Evolutionary conservation across 2,329 filamentous ascomycete species (phyloP), one percentile per base, ranked within the genome.

Genomic region (Parastagonospora avenae): DNA sequence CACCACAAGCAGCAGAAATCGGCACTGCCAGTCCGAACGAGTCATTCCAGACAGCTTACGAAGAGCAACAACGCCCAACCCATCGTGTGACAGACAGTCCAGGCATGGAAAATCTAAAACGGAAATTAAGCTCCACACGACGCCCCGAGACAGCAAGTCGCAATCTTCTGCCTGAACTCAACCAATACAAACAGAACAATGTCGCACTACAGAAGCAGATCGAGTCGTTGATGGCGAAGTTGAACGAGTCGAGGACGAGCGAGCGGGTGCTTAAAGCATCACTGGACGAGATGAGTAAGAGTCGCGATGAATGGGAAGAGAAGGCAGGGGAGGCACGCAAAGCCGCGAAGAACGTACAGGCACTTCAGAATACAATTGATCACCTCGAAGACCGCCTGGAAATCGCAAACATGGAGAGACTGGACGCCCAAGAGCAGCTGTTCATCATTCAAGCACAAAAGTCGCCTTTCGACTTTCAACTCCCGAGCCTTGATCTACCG

Each of bases 371-470:
- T 41, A 71, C 68, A 0, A 65, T 74, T 7, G 66, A 70, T 12
- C 66, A 74, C 42, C 63, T 78, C 5, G 74, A 77, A 42, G 67
- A 63, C 14, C 67, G 74, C 7, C 59, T 79, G 30, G 67, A 73
- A 30, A 60, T 71, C 11, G 70, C 75, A 15, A 79, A 79, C 50
- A 66, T 67, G 12, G 68, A 75, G 47, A 76, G 74, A 45, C 38
- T 76, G 0, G 77, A 79, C 49, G 71, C 73, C 9, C 67, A 75
- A 45, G 67, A 74, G 39, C 63, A 74, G 39, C 48, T 75, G 8
- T 67, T 63, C 36, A 69, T 68, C 42, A 49, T 74, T 8, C 60
- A 55, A 28, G 50, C 59, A 4, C 50, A 66, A 28, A 67, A 69
- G 33, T 58, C 59, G 8, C 60, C 60, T 1, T 70, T 75, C 33